Evolutionary conservation across 2,329 filamentous ascomycete genomes (phyloP).

Genomic region (Claviceps citrina): DNA sequence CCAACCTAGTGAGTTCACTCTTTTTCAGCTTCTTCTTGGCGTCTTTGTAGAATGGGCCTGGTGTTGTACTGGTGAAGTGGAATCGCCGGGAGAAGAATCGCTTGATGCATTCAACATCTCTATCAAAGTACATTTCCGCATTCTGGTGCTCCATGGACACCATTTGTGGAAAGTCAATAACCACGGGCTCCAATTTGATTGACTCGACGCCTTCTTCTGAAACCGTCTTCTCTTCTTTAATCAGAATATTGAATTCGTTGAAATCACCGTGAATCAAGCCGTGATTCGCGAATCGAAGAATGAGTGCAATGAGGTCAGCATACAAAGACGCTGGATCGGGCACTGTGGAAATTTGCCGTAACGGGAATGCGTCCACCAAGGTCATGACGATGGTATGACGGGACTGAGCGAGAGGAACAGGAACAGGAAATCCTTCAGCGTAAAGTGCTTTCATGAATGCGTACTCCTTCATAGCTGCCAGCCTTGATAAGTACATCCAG

Average conservation of each 20-base stretch:
- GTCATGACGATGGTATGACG: constrained; percentile 95
- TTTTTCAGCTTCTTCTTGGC: constrained; percentile 59
- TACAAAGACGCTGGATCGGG: constrained; percentile 77
- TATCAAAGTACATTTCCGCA: constrained; percentile 93
- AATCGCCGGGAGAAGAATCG: constrained; percentile 83
- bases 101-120: constrained; percentile 91
- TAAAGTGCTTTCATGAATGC: constrained; percentile 82
- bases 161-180: constrained; percentile 98
- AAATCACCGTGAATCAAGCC: constrained; percentile 96
- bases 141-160: constrained; percentile 87
- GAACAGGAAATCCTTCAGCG: constrained; percentile 77
- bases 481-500: constrained; percentile 95
- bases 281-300: constrained; percentile 67
- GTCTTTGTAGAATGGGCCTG: constrained; percentile 74
- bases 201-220: constrained; percentile 26
- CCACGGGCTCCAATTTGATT: constrained; percentile 52
- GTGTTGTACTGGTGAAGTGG: constrained; percentile 66
- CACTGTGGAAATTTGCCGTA: constrained; percentile 74
- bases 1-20: constrained; percentile 54
- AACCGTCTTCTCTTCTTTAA: constrained; percentile 52
- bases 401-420: constrained; percentile 74
- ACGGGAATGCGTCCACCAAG: constrained; percentile 77
- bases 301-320: constrained; percentile 74
- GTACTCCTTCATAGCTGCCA: constrained; percentile 87
- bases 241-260: constrained; percentile 97